phyloP scores from a whole-genome alignment of 352 stramenopile species.

The Globisporangium spiculum region DNA sequence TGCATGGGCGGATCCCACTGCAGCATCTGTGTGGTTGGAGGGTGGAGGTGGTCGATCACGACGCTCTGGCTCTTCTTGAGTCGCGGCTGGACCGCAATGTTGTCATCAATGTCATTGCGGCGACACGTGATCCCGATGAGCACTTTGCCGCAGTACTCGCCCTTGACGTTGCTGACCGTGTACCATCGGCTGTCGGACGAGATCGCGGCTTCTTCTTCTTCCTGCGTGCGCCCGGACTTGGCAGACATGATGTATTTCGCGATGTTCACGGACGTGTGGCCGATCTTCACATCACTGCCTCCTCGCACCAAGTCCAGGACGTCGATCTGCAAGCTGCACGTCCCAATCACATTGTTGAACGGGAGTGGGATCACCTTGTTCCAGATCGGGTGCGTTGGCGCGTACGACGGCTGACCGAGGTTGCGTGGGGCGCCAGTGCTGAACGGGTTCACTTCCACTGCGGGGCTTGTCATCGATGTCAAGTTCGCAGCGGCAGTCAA shows the following conservation, averaged over 20 bases:
- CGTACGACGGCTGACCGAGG: constrained; percentile 48
- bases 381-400: constrained; percentile 75
- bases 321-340: constrained; percentile 72
- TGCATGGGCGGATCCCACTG: constrained; percentile 50
- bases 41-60: constrained; percentile 68
- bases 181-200: constrained; percentile 79
- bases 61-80: constrained; percentile 78
- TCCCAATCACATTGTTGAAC: constrained; percentile 75
- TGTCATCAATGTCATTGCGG: constrained; percentile 25
- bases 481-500: constrained; percentile 43
- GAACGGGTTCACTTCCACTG: constrained; percentile 36
- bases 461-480: constrained; percentile 32
- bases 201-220: constrained; percentile 72
- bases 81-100: constrained; percentile 40
- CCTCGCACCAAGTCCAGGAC: constrained; percentile 59
- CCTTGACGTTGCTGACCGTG: constrained; percentile 81
- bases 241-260: constrained; percentile 83
- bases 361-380: constrained; percentile 77
- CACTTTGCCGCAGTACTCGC: constrained; percentile 85
- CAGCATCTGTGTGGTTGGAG: constrained; percentile 69
- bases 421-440: constrained; percentile 64
- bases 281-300: constrained; percentile 43
- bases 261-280: constrained; percentile 71
- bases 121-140: constrained; percentile 78
- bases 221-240: constrained; percentile 18